phyloP scores from a whole-genome alignment of 768 basidiomycete species.

The Tricholoma saponaceum region DNA sequence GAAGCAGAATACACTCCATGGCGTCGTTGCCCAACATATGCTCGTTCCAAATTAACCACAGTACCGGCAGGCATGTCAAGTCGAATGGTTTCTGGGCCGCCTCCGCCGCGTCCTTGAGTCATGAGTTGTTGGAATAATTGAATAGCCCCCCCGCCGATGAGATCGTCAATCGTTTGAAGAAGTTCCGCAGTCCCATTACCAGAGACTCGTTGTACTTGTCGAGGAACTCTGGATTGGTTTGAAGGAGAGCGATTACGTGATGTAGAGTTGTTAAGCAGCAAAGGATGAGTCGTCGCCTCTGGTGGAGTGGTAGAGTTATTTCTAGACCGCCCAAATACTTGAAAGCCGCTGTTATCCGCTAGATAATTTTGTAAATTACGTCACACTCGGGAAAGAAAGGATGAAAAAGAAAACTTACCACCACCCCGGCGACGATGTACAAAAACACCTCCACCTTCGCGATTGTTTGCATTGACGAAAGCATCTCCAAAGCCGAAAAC shows the following conservation, averaged over 20 bases:
- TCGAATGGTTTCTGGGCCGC: conserved; percentile 63
- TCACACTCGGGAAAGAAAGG: conserved; percentile 5
- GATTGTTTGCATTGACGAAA: conserved; percentile 39
- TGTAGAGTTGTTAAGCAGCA: conserved; percentile 63
- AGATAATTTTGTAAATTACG: conserved; percentile 5
- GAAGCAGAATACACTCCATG: conserved; percentile 47
- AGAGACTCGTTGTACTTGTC: conserved; percentile 55
- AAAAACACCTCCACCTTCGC: conserved; percentile 44
- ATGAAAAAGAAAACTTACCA: conserved; percentile 29
- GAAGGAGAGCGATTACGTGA: conserved; percentile 39
- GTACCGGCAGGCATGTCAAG: conserved; percentile 71
- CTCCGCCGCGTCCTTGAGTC: conserved; percentile 50
- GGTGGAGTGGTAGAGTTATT: conserved; percentile 46
- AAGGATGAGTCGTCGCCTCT: conserved; percentile 77
- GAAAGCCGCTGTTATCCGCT: conserved; percentile 48
- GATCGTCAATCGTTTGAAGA: conserved; percentile 73
- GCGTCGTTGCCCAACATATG: conserved; percentile 45
- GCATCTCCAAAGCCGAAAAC: conserved; percentile 54
- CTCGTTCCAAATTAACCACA: conserved; percentile 57
- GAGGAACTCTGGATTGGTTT: conserved; percentile 42
- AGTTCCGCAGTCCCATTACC: conserved; percentile 53
- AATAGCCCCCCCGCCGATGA: conserved; percentile 76
- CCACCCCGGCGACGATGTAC: conserved; percentile 53
- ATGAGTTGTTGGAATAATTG: conserved; percentile 85
- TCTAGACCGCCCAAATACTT: conserved; percentile 62